Evolutionary conservation across 495 filamentous ascomycete species (phyloP).

Genomic region (Hyaloscypha finlandica): DNA sequence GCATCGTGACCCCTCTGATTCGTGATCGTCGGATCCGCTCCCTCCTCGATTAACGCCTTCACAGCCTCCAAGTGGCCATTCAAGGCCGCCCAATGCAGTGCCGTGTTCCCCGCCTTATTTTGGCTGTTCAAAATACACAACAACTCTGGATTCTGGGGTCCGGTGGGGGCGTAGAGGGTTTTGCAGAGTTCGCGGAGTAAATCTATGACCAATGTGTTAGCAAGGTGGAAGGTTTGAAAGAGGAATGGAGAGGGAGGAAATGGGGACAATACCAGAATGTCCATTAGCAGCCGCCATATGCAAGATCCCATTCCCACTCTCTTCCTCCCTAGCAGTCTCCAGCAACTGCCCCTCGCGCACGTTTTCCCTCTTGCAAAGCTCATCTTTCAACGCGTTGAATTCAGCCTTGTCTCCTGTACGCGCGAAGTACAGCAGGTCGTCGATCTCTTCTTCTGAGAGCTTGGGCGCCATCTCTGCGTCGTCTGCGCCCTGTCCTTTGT

Average conservation of each 20-base stretch:
- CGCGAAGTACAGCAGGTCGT: conserved; percentile 85
- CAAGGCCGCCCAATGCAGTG: conserved; percentile 88
- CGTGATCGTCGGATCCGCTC: conserved; percentile 70
- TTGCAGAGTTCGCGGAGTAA: conserved; percentile 52
- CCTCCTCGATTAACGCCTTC: conserved; percentile 66
- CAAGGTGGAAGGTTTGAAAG: background rate
- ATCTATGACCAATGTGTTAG: conserved; percentile 36
- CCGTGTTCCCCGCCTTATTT: conserved; percentile 83
- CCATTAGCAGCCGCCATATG: conserved; percentile 94
- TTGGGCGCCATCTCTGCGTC: conserved; percentile 50
- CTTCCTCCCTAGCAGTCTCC: conserved; percentile 63
- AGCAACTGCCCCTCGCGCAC: conserved; percentile 58
- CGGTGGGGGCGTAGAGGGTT: conserved; percentile 35
- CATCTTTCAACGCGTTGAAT: conserved; percentile 59
- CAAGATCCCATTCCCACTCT: conserved; percentile 69
- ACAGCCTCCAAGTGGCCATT: conserved; percentile 83
- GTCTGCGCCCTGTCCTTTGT: conserved; percentile 31
- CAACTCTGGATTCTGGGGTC: conserved; percentile 32
- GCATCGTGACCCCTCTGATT: conserved; percentile 86
- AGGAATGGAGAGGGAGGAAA: background rate
- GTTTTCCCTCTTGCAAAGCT: conserved; percentile 56
- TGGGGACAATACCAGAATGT: conserved; percentile 58
- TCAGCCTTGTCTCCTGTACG: conserved; percentile 74
- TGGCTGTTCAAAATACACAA: conserved; percentile 60
- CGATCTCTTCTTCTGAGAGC: conserved; percentile 74